These are phyloP conservation scores for Alternaria triticimaculans DNA, from an alignment of 2,329 filamentous ascomycete genomes.

Conservation along the genomic window DNA sequence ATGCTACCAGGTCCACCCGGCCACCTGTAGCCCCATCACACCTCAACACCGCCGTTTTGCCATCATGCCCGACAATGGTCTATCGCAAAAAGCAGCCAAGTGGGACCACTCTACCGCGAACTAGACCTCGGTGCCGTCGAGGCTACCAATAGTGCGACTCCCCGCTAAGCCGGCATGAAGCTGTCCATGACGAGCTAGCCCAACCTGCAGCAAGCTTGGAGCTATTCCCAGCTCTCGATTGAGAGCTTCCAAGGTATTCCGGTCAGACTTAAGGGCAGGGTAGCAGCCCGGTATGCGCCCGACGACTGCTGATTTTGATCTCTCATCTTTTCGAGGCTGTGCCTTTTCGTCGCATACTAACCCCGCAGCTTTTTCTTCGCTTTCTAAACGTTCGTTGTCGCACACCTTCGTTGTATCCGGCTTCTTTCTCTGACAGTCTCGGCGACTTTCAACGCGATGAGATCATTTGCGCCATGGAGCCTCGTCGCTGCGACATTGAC, in stretches of 20 bases:
- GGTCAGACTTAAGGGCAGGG: slow-evolving; percentile 35
- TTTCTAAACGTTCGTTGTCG: background rate
- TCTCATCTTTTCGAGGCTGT: slow-evolving; percentile 10
- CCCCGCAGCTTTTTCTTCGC: slow-evolving; percentile 4
- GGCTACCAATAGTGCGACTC: slow-evolving; percentile 26
- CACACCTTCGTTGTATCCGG: background rate
- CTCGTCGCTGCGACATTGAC: slow-evolving; percentile 19
- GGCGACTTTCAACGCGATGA: slow-evolving; percentile 20
- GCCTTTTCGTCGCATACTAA: slow-evolving; percentile 20
- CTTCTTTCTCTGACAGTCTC: slow-evolving; percentile 1
- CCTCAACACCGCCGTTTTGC: slow-evolving; percentile 33
- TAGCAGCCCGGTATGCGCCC: slow-evolving; percentile 21
- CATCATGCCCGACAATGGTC: slow-evolving; percentile 15
- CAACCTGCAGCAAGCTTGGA: slow-evolving; percentile 35
- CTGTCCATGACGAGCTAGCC: slow-evolving; percentile 38
- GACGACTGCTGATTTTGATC: slow-evolving; percentile 16
- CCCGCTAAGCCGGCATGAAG: slow-evolving; percentile 27
- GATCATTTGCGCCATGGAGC: slow-evolving; percentile 16
- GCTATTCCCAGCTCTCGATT: slow-evolving; percentile 32
- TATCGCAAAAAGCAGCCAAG: slow-evolving; percentile 18
- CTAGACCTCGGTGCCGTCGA: slow-evolving; percentile 9
- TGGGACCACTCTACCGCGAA: slow-evolving; percentile 4
- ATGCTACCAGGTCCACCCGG: slow-evolving; percentile 21
- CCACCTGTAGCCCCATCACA: slow-evolving; percentile 20
- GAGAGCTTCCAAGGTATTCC: slow-evolving; percentile 28